These are phyloP conservation scores for Alnus rubra DNA, from an alignment of 306 rosid genomes.

Conservation along the genomic window DNA sequence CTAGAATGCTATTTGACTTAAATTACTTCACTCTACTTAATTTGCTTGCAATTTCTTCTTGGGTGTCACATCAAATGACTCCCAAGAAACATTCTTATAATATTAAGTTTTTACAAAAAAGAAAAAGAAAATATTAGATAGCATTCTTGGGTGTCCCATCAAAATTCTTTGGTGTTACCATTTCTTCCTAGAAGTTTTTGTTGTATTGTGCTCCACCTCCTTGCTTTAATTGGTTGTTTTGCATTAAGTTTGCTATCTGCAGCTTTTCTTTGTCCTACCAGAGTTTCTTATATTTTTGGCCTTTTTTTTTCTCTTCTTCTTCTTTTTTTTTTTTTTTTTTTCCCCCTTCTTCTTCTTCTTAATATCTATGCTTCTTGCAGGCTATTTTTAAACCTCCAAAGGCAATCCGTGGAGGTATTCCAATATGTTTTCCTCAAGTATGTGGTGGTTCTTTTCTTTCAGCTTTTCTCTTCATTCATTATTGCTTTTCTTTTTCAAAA, in stretches of 20 bases:
- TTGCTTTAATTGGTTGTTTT: neutral
- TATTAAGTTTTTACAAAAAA: no score
- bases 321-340: neutral
- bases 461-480: constrained; percentile 6
- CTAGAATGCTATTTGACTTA: no score
- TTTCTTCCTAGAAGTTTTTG: no score
- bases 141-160: neutral
- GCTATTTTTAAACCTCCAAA: constrained; percentile 65
- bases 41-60: no score
- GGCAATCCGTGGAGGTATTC: constrained; percentile 83
- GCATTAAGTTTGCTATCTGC: neutral
- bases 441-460: constrained; percentile 25
- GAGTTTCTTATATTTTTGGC: constrained; percentile 1
- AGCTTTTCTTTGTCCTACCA: neutral
- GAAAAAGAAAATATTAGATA: no score
- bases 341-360: neutral
- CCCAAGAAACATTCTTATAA: no score
- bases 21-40: no score
- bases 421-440: constrained; percentile 81
- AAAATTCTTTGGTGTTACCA: no score
- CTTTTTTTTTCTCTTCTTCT: neutral
- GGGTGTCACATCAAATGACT: no score
- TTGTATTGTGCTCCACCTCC: no score
- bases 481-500: constrained; percentile 1
- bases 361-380: constrained; percentile 42